Evolutionary conservation across 2,329 filamentous ascomycete genomes (phyloP).

Genomic region (Talaromyces sp.): DNA sequence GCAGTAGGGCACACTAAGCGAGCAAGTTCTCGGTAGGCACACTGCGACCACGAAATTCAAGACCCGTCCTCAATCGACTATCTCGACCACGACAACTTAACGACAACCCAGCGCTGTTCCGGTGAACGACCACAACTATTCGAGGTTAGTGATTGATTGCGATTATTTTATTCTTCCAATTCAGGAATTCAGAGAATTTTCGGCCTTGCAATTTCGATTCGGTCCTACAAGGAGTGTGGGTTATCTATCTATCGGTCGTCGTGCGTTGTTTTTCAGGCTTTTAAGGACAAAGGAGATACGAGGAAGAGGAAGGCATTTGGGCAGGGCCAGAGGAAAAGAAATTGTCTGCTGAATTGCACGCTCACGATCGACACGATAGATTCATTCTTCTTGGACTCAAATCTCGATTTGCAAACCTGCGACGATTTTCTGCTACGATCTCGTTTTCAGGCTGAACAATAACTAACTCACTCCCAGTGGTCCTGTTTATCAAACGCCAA

Average conservation of each 20-base stretch:
- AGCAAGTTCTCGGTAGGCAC: slow-evolving; percentile 36
- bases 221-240: slow-evolving; percentile 27
- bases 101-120: slow-evolving; percentile 38
- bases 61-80: slow-evolving; percentile 35
- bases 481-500: slow-evolving; percentile 65
- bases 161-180: slow-evolving; percentile 14
- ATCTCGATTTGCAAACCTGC: slow-evolving; percentile 3
- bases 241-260: slow-evolving; percentile 9
- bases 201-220: slow-evolving; percentile 16
- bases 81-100: slow-evolving; percentile 39
- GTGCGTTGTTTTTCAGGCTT: slow-evolving; percentile 7
- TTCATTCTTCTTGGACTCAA: not conserved
- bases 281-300: not conserved
- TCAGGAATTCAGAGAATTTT: slow-evolving; percentile 15
- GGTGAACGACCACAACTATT: slow-evolving; percentile 45
- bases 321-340: not conserved
- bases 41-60: slow-evolving; percentile 45
- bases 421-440: not conserved
- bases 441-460: not conserved
- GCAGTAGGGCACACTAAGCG: slow-evolving; percentile 41
- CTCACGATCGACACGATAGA: slow-evolving; percentile 10
- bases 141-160: slow-evolving; percentile 39
- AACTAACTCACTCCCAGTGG: slow-evolving; percentile 26
- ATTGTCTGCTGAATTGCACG: slow-evolving; percentile 1
- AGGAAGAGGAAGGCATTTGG: not conserved